Conservation (phyloP, 306 rosid genomes). For the Hippophae gyantsensis region DNA sequence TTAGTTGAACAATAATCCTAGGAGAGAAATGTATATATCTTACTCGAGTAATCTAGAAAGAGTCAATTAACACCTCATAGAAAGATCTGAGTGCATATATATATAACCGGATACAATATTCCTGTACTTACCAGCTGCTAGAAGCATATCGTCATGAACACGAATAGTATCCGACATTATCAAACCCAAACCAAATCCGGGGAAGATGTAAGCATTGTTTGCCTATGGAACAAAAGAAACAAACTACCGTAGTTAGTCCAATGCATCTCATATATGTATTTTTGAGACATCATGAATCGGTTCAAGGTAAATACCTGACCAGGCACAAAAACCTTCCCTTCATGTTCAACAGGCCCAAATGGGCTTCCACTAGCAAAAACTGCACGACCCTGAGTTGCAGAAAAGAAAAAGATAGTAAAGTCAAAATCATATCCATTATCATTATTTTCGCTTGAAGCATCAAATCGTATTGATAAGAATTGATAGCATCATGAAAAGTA, state of each 20-base stretch:
- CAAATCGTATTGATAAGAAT: no score
- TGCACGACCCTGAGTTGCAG: slow-evolving; percentile 63
- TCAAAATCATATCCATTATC: background rate
- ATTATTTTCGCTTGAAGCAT: no score
- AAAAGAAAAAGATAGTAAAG: slow-evolving; percentile 7
- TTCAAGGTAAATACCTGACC: slow-evolving; percentile 58
- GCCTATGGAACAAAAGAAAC: slow-evolving; percentile 38
- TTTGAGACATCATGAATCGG: slow-evolving; percentile 7
- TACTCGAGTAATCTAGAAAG: no score
- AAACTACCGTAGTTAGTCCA: slow-evolving; percentile 14
- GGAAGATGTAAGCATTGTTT: slow-evolving; percentile 91
- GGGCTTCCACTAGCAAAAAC: slow-evolving; percentile 91
- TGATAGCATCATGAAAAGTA: no score
- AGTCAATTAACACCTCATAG: no score
- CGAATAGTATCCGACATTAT: slow-evolving; percentile 87
- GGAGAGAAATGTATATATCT: no score
- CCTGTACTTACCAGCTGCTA: no score
- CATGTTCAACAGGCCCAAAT: slow-evolving; percentile 67
- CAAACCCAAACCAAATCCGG: slow-evolving; percentile 88
- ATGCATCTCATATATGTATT: background rate
- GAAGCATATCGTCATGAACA: slow-evolving; percentile 77
- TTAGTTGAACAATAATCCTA: background rate
- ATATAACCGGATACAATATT: no score
- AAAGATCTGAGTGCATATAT: no score
- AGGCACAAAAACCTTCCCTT: slow-evolving; percentile 61